Base-by-base conservation (phyloP, 768 basidiomycete species). In the Flagelloscypha sp. region DNA sequence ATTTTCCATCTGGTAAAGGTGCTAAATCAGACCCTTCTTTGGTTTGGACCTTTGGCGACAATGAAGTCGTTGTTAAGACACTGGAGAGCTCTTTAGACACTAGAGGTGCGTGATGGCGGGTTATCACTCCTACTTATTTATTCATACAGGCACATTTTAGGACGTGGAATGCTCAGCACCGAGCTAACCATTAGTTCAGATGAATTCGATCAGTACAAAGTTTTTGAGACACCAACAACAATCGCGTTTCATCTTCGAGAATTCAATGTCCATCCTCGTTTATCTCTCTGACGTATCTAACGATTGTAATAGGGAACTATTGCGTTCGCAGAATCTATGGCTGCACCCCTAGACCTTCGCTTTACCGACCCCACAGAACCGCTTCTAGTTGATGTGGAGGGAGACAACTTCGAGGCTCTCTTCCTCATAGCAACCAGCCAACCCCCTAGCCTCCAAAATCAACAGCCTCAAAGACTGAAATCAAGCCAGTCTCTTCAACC, bases 371-470 rank as follows among this genome's bases (percentile, higher is more conserved):
- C 84, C 3, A 66, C 72, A 10, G 69, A 71, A 8, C 84, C 87
- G 7, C 60, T 90, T n/a, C 83, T 76, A 48, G 80, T 89, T 41
- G 76, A 81, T 33, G 66, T 86, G 25, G 80, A 84, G 49, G 69
- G 74, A 7, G 84, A 88, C 46, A 64, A 66, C 36, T 63, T 63
- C 1, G 74, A 83, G 23, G 64, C 66, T 25, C 65, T 87, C 21
- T 87, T 87, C 49, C 80, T 85, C 17, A 79, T 89, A 41, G 84
- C 86, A 6, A 85, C 86, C 6, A 84, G 73, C 49, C 73, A 76
- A 38, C 63, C 71, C 19, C 70, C 68, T 16, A 68, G 65, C 27
- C 53, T 10, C 42, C 49, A 10, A 37, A 48, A 18, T 41, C 55
- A n/a, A n/a, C n/a, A n/a, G n/a, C n/a, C n/a, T n/a, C n/a, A n/a